phyloP scores from a whole-genome alignment of 2,329 filamentous ascomycete species.

The Elsinoe australis region DNA sequence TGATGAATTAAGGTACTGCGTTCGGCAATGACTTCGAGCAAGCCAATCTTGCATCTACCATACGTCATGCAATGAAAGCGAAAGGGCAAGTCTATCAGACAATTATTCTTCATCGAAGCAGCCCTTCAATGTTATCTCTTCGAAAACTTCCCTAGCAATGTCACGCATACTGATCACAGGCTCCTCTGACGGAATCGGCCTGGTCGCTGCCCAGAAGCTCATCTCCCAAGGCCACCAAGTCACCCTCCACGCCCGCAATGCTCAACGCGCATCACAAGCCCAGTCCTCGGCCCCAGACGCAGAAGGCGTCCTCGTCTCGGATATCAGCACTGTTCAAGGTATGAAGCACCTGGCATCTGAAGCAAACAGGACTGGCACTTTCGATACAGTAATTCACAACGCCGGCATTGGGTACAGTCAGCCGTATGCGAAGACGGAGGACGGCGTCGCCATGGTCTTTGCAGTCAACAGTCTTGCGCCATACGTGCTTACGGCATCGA shows the following conservation, averaged over 20 bases:
- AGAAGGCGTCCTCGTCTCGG: constrained; percentile 45
- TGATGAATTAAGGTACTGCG: no score
- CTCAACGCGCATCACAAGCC: constrained; percentile 46
- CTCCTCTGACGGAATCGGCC: constrained; percentile 51
- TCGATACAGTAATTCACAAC: constrained; percentile 53
- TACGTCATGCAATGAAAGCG: background rate
- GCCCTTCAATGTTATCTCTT: background rate
- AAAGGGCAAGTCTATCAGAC: no score
- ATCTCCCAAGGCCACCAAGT: constrained; percentile 48
- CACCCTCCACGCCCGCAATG: constrained; percentile 50
- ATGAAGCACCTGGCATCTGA: constrained; percentile 46
- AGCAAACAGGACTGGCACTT: constrained; percentile 44
- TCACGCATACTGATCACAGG: constrained; percentile 49
- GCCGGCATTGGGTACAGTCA: constrained; percentile 44
- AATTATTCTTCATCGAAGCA: no score
- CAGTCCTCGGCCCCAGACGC: constrained; percentile 43
- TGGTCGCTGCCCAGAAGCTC: constrained; percentile 44
- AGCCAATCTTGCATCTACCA: no score
- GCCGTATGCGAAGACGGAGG: constrained; percentile 37
- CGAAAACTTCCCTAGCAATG: constrained; percentile 27
- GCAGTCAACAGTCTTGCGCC: constrained; percentile 52
- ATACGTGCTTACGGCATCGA: constrained; percentile 48
- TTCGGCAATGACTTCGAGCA: no score
- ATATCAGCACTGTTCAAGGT: constrained; percentile 46
- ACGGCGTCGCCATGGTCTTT: constrained; percentile 45